Base-by-base conservation (phyloP, 208 protist species). In the Angomonas deanei region DNA sequence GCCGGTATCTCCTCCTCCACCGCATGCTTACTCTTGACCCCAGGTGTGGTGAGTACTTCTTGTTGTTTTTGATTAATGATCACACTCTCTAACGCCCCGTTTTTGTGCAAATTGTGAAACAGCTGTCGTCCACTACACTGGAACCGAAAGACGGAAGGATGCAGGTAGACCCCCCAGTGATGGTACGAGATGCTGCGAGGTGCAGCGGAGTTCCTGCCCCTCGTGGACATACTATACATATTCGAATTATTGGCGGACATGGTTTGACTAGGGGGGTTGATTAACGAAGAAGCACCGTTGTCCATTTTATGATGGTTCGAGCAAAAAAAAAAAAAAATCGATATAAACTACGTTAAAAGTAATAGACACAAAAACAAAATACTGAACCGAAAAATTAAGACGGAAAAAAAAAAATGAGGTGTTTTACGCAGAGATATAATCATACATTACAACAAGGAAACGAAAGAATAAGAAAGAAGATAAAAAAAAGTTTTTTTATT, bases 141-240 rank as follows among this genome's bases (percentile, higher is more conserved):
- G 13, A 64, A 30, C 1, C 58, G 55, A 24, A 68, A 68, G 19
- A 68, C 54, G 19, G 54, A 68, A 2, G 64, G 55, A 30, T 68
- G 64, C 4, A 68, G 36, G 15, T 5, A 68, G 27, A 68, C 64
- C 5, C 64, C 64, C 64, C 64, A 68, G 42, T 61, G 31, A 34
- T 15, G 13, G 30, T 24, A 8, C 8, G 53, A 17, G 23, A 15
- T 34, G 31, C 10, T 42, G 34, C 34, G 34, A 8, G 34, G 10
- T 42, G 34, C 34, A 15, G 34, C 10, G 34, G 34, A n/a, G 34
- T 15, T 8, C 8, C 34, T 8, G 34, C 34, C 15, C 10, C 34
- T 42, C 34, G 34, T 8, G 10, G 34, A 8, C 34, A 5, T 24
- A 5, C 47, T 57, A 6, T 30, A n/a, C n/a, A n/a, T n/a, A n/a